Percentiles rank a stretch among this genome's conserved stretches.
These are phyloP conservation scores for Eucalyptus erythrocorys DNA, from an alignment of 345 rosid genomes.

Conservation along the genomic window DNA sequence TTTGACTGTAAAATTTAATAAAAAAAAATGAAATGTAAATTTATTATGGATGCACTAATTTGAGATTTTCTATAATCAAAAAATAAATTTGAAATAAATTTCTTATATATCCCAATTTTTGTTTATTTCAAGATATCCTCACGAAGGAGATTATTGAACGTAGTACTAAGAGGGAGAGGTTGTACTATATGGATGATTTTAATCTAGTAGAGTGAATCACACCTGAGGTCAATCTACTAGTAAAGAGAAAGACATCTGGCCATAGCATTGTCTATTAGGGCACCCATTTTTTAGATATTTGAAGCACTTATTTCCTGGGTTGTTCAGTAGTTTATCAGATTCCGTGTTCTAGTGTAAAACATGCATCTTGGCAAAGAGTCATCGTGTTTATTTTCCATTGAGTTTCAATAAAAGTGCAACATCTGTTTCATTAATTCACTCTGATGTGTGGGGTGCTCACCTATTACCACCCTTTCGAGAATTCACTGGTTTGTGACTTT, in stretches of 20 bases:
- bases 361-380: not conserved
- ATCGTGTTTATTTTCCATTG: no score
- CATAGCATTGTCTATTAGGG: not conserved
- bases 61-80: not conserved
- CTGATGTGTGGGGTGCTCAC: no score
- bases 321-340: not conserved
- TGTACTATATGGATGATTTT: accelerated
- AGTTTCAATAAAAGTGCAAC: not conserved
- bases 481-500: no score
- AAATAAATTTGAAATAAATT: not conserved
- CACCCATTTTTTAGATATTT: not conserved
- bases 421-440: no score
- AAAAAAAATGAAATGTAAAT: accelerated
- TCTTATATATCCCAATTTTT: no score
- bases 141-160: accelerated
- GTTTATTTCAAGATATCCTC: no score
- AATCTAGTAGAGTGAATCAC: no score
- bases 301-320: not conserved
- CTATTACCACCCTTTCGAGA: no score
- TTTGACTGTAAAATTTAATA: accelerated
- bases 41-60: accelerated
- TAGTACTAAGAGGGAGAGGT: no score
- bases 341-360: not conserved
- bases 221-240: no score
- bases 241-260: not conserved